Base-by-base conservation (phyloP, 192 early-diverging fungal genomes). In the Umbelopsis vinacea region DNA sequence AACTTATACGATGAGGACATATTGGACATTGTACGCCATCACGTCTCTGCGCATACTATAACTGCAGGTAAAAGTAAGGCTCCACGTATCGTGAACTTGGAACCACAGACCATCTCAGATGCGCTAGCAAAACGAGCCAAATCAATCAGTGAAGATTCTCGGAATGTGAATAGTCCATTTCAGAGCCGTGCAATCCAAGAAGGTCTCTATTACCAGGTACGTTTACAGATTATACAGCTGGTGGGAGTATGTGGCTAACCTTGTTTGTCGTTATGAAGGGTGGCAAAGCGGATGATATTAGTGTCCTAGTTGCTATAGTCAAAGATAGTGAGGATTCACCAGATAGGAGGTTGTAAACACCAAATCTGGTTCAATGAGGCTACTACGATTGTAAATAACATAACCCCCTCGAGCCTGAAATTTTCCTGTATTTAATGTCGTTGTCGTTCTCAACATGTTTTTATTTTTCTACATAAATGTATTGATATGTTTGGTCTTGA, bases 1-100 rank as follows among this genome's bases (percentile, higher is more conserved):
- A 99, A 99, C 72, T 83, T 99, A 14, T 97, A 96, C 86, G 97
- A 99, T 75, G 93, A 96, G 66, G 97, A 99, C 70, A 96, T 99
- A 77, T 77, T 99, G 43, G 97, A 97, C 19, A 91, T 95, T 66
- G 89, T 97, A 53, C 78, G 79, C 69, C 75, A 76, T 47, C 81
- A 76, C 46, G 66, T 86, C 52, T 69, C 46, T 35, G 26, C 67
- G 14, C 38, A 70, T 6, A 72, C 71, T 6, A 19, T 67, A 14
- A n/a, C 26, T 23, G 53, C 76, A 54, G 72, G 72, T 17, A 74
- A 52, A 55, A 63, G 11, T 72, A 75, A 37, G 66, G 57, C 17
- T 11, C 57, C 57, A 67, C 26, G 72, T 50, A n/a, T 73, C 53
- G 45, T 74, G 46, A 47, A 74, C 33, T 53, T 79, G 38, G 93